Evolutionary conservation across 257 asterid genomes (phyloP).

Genomic region (Paraleonurus japonicus): DNA sequence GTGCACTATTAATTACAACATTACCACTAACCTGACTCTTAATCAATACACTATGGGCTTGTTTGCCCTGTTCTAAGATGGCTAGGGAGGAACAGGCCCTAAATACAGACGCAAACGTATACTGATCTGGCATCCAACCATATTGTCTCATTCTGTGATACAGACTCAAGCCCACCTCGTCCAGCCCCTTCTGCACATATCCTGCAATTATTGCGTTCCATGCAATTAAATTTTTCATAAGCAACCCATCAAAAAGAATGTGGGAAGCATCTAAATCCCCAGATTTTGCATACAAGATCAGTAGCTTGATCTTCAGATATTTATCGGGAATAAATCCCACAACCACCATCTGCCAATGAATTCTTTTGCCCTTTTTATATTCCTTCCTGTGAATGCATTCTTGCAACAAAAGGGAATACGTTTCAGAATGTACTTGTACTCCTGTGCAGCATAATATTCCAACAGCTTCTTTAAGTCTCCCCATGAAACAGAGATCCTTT

Average conservation of each 20-base stretch:
- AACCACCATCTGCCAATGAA: conserved; percentile 85
- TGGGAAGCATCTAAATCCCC: conserved; percentile 66
- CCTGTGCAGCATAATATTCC: conserved; percentile 69
- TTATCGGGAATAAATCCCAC: conserved; percentile 69
- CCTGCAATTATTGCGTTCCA: conserved; percentile 92
- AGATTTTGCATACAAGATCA: conserved; percentile 77
- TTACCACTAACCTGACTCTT: conserved; percentile 63
- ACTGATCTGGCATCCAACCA: conserved; percentile 81
- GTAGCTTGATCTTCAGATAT: conserved; percentile 70
- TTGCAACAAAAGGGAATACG: conserved; percentile 85
- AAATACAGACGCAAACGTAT: conserved; percentile 80
- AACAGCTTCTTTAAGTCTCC: conserved; percentile 84
- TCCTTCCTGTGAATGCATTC: conserved; percentile 81
- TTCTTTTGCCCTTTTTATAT: conserved; percentile 63
- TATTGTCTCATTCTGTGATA: conserved; percentile 61
- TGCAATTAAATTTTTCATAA: conserved; percentile 50
- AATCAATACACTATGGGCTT: conserved; percentile 66
- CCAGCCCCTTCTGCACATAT: conserved; percentile 74
- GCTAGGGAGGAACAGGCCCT: conserved; percentile 95
- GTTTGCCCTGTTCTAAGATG: conserved; percentile 78
- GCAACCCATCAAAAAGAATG: conserved; percentile 55
- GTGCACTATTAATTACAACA: conserved; percentile 76
- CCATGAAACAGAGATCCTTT: conserved; percentile 80
- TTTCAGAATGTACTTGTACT: conserved; percentile 51
- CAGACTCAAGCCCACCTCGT: conserved; percentile 68